Base-by-base conservation (phyloP, 257 asterid species). In the Ilex aquifolium region DNA sequence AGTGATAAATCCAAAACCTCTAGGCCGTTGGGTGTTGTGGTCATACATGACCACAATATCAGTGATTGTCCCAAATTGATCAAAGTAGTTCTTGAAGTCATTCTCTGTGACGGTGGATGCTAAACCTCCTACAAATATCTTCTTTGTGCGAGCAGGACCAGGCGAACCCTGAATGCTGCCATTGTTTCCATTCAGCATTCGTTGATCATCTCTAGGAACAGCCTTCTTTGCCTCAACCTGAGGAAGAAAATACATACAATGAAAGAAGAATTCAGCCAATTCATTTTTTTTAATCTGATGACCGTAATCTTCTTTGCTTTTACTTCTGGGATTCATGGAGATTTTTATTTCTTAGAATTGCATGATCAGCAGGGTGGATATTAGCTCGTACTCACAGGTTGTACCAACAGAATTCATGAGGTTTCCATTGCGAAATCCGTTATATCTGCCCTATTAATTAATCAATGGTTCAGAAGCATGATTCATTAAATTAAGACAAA, bases 201-300 rank as follows among this genome's bases (percentile, higher is more conserved):
- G 72, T 46, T 84, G 91, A 69, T 89, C 95, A 64, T 80, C 91
- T 79, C 91, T 82, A 12, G 96, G 95, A 67, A 89, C 91, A 63
- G 91, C 95, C 69, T 84, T 89, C 83, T 89, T 89, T 50, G 96
- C 96, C 73, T 89, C 95, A 17, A 89, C 96, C 96, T 88, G 74
- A 60, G 32, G 72, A 48, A 31, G 10, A 56, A 55, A 73, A 70
- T 42, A 67, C 65, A 72, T 50, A 16, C 65, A 11, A 46, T 36
- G 5, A 36, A 36, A 0, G 5, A 4, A 8, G 8, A 36, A 36
- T 36, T 36, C 5, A 36, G 5, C 8, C 42, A 36, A 36, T 36
- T 36, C 42, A 36, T 36, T 4, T 36, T 36, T 36, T 36, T 8
- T 8, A 36, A 36, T 36, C 42, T 36, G 8, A 36, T 8, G 8